phyloP scores from a whole-genome alignment of 306 rosid genomes.

The Gastrolobium bilobum region DNA sequence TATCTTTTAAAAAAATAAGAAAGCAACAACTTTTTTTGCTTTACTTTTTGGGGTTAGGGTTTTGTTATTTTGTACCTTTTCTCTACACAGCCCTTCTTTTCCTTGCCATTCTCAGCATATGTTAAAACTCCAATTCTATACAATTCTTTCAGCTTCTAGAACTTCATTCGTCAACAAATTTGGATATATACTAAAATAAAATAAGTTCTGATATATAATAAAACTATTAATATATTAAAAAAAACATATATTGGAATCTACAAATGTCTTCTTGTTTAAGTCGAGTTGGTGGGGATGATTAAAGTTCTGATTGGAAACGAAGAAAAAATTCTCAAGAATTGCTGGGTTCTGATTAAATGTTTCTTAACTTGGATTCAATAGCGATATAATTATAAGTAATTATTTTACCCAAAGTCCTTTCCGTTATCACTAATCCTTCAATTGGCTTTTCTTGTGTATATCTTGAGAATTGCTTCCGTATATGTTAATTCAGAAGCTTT shows the following conservation, averaged over 20 bases:
- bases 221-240: too few relatives aligned
- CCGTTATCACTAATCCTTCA: too few relatives aligned
- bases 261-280: constrained; percentile 85
- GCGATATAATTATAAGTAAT: too few relatives aligned
- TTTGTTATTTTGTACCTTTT: constrained; percentile 46
- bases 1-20: neutral
- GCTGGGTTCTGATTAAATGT: too few relatives aligned
- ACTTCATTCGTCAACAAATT: neutral
- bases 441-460: too few relatives aligned
- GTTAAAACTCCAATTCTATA: neutral
- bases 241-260: neutral
- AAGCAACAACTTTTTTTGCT: constrained; percentile 34
- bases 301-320: too few relatives aligned
- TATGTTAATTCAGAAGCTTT: too few relatives aligned
- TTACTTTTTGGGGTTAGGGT: constrained; percentile 79
- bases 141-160: constrained; percentile 10
- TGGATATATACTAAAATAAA: neutral
- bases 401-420: too few relatives aligned
- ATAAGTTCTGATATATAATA: too few relatives aligned
- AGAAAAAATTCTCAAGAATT: too few relatives aligned
- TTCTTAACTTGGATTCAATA: too few relatives aligned
- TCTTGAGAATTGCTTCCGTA: too few relatives aligned
- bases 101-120: neutral
- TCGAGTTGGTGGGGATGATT: constrained; percentile 61
- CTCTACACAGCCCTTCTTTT: constrained; percentile 6